Evolutionary conservation across 1,139 yeast genomes (phyloP).

Genomic region (Geotrichum macrosporum): DNA sequence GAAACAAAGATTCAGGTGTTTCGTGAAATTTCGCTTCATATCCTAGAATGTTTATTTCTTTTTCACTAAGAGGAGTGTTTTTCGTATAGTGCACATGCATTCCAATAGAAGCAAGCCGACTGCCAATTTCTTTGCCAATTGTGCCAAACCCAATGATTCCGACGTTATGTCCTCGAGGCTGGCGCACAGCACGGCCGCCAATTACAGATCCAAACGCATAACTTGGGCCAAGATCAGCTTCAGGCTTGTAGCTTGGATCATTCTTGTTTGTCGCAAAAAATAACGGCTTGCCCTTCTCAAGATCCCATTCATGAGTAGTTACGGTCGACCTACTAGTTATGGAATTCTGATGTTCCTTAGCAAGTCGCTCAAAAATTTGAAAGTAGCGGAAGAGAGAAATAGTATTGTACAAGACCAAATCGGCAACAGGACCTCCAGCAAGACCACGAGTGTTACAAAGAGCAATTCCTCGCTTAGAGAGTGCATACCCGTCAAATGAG

Average conservation of each 20-base stretch:
- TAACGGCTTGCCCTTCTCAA: slow-evolving; percentile 35
- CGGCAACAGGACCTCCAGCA: slow-evolving; percentile 71
- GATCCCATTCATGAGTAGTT: slow-evolving; percentile 23
- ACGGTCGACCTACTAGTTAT: slow-evolving; percentile 28
- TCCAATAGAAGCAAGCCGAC: slow-evolving; percentile 54
- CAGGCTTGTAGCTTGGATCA: slow-evolving; percentile 40
- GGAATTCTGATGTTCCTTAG: slow-evolving; percentile 44
- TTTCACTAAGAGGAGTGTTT: slow-evolving; percentile 45
- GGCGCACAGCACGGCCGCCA: slow-evolving; percentile 45
- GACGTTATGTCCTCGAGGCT: slow-evolving; percentile 51
- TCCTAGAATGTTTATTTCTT: slow-evolving; percentile 33
- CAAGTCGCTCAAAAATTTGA: slow-evolving; percentile 45
- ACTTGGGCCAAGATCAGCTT: slow-evolving; percentile 29
- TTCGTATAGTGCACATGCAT: slow-evolving; percentile 65
- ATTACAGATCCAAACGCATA: slow-evolving; percentile 42
- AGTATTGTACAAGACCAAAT: slow-evolving; percentile 58
- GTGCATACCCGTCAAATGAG: slow-evolving; percentile 47
- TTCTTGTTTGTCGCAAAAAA: slow-evolving; percentile 26
- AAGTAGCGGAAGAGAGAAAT: slow-evolving; percentile 61
- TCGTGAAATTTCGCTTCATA: slow-evolving; percentile 47
- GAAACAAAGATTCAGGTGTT: slow-evolving; percentile 41
- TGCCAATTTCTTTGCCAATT: slow-evolving; percentile 65
- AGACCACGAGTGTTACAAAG: slow-evolving; percentile 54
- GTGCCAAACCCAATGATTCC: slow-evolving; percentile 76
- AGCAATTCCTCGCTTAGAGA: slow-evolving; percentile 46